A percentile compares a stretch with the other conserved stretches of the same genome.
These are phyloP conservation scores for Boletus subparvulus DNA, from an alignment of 768 basidiomycete species.

Conservation along the genomic window DNA sequence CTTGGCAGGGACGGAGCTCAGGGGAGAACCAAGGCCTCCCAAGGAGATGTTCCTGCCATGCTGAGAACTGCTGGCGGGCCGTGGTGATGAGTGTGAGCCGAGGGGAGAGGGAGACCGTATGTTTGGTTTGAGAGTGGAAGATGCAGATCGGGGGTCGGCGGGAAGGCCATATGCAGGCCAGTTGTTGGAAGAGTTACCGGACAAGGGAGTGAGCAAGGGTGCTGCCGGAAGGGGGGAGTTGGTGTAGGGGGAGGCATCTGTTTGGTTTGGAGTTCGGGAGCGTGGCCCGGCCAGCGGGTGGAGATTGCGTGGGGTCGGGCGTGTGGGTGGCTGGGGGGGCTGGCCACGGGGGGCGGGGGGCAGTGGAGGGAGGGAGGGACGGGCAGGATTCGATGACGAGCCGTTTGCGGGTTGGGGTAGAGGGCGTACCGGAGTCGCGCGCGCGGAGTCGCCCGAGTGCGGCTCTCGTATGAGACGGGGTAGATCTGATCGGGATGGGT, in stretches of 20 bases:
- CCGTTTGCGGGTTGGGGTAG: conserved; percentile 29
- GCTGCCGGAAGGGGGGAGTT: conserved; percentile 39
- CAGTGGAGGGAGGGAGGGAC: conserved; percentile 60
- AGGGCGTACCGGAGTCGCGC: conserved; percentile 30
- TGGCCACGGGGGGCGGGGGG: conserved; percentile 69
- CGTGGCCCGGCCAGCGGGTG: conserved; percentile 36
- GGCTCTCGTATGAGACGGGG: conserved; percentile 72
- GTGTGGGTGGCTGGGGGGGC: conserved; percentile 50
- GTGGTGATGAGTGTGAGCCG: conserved; percentile 26
- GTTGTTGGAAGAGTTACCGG: conserved; percentile 31
- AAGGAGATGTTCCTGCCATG: conserved; percentile 56
- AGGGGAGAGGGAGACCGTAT: conserved; percentile 38
- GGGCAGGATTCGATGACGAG: conserved; percentile 22
- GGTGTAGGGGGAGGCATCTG: conserved; percentile 49
- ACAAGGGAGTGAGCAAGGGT: conserved; percentile 41
- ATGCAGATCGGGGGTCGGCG: conserved; percentile 58
- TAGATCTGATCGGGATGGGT: conserved; percentile 56
- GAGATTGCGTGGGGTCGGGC: conserved; percentile 31
- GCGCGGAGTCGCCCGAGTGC: conserved; percentile 51
- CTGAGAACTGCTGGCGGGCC: conserved; percentile 43
- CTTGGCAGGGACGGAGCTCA: conserved; percentile 39
- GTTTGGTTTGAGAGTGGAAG: conserved; percentile 40
- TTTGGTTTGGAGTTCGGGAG: conserved; percentile 55
- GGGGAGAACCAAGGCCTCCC: conserved; percentile 44
- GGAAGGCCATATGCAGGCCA: conserved; percentile 58